Evolutionary conservation across 805 yeast species (phyloP), one percentile per base, ranked within the genome.

Genomic region (Metschnikowia lochheadii): DNA sequence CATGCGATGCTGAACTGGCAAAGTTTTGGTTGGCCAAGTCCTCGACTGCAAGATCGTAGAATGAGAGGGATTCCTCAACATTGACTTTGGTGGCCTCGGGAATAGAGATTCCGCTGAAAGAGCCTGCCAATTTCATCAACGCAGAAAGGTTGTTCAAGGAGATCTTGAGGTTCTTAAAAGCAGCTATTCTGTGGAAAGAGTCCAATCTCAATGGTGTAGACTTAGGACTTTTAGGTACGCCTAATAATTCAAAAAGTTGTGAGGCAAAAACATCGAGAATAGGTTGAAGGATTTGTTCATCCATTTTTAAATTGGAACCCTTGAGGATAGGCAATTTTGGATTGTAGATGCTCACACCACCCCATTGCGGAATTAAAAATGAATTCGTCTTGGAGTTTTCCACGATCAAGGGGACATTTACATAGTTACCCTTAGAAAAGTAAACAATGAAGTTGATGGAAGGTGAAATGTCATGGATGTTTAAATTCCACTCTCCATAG

Each of bases 341-440:
- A 60, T 84, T 75, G 63, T 70, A 62, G 55, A 85, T 70, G 60
- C 71, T 66, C 50, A 88, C 80, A 54, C 97, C 96, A 10, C 94
- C 95, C 88, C 96, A 91, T 67, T 87, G 96, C 6, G 97, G 96
- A 20, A 92, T 81, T 42, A 87, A 66, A 61, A 85, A 90, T 49
- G 84, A 81, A 64, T 78, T 84, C 43, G 82, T 70, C 60, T 48
- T 49, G 5, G 75, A 75, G 49, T 76, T 68, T 41, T 70, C 78
- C 44, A 85, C 79, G 5, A 52, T 57, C 59, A 82, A 72, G 20
- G 82, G 89, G 51, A 72, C 65, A 26, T 68, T 70, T 23, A 72
- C 68, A 36, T 66, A 60, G 52, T 68, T 67, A 17, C 65, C 49
- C 5, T 77, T 71, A 2, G 95, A 90, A 48, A 83, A 77, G 59